Evolutionary conservation across 2,329 filamentous ascomycete genomes (phyloP), one percentile per base, ranked within the genome.

Genomic region (Colletotrichum phormii): DNA sequence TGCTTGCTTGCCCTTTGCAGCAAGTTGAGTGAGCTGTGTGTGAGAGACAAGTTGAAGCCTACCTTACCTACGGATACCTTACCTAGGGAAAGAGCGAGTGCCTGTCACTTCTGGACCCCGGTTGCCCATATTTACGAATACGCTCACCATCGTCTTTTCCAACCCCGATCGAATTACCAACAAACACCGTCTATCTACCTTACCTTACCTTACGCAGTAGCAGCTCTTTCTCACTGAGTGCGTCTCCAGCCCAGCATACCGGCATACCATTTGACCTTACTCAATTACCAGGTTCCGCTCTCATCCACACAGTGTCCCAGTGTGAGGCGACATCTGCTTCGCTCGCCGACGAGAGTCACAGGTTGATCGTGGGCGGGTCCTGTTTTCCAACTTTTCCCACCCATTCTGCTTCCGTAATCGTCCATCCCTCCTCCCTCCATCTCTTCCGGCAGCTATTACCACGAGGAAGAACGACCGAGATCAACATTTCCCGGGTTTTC

Each of bases 401-500:
- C 49, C 33, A 29, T 55, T 37, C 64, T 68, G 69, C 69, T 68
- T 71, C 24, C 64, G 69, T 71, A 71, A 71, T 68, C 69, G 57
- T 49, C 29, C 51, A 58, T 37, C 37, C n/a, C n/a, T n/a, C 37
- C 37, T 42, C 33, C 65, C 65, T 49, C 37, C 58, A 62, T 62
- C 46, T 37, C 24, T 22, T 64, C 29, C 61, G 29, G 46, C 22
- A 35, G n/a, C 24, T 53, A 26, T 51, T 46, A 35, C 58, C 58
- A 58, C 37, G 46, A 58, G 46, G 53, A 49, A 54, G 29, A 8
- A 24, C 69, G 37, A 63, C 69, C 49, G 61, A 60, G 57, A 57
- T 46, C 68, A 15, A 26, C 13, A 42, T 6, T 53, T 12, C 18
- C 33, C 51, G 31, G 31, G 33, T 12, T 57, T 53, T 58, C 35